Base-by-base conservation (phyloP, 768 basidiomycete species). In the Pulveroboletus frians region DNA sequence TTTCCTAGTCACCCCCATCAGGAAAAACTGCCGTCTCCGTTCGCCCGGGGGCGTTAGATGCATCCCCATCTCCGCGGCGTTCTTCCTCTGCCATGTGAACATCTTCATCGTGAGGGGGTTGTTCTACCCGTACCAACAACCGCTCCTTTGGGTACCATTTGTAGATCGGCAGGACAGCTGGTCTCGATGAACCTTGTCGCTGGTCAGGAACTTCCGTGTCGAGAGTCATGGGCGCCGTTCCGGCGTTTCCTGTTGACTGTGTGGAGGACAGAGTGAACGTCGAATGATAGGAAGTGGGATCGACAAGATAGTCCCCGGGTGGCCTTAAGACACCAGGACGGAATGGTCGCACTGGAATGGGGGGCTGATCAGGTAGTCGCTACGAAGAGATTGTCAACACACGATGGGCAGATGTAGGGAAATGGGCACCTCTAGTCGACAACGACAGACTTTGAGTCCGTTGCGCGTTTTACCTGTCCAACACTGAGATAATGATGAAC, bases 331-430 rank as follows among this genome's bases (percentile, higher is more conserved):
- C 10, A 30, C 39, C 10, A 0, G 51, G 0, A 11, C 47, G 40
- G 10, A 45, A 1, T 7, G 21, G 40, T 13, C 58, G 57, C 9
- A 43, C 11, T 9, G 56, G 63, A 29, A 65, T 29, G 4, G 51
- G 59, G 2, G 66, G 64, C 27, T 66, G 64, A 23, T 29, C 52
- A 29, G 63, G 61, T 26, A 66, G 26, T 9, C 64, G 65, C 64
- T 65, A 23, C 15, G 15, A 30, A 47, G 9, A 36, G 18, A n/a
- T 9, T 2, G 13, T 52, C 21, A 51, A n/a, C 32, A 7, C 23
- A 26, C 23, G 23, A 26, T 26, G 23, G 23, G 23, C 6, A 39
- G 13, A 9, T 17, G 5, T 31, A 7, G 15, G n/a, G 7, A 26
- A 4, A 10, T 26, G 0, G 0, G 26, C 15, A 64, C 65, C 61